These are phyloP conservation scores for Venturia asperata DNA, from an alignment of 2,329 filamentous ascomycete genomes.

Conservation along the genomic window DNA sequence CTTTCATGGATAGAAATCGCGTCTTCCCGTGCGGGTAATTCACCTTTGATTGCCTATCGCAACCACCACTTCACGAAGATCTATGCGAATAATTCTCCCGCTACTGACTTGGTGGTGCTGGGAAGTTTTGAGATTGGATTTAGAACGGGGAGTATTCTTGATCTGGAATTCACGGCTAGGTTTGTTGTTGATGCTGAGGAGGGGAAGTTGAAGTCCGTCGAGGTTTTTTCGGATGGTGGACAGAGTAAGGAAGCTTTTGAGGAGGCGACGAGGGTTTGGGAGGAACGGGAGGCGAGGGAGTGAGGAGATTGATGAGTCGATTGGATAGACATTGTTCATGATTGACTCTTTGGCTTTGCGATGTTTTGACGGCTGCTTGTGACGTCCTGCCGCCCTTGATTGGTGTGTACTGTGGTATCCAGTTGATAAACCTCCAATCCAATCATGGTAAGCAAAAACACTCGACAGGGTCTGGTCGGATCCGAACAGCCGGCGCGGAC, in stretches of 20 bases:
- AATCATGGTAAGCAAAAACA: neutral
- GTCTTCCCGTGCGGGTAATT: neutral
- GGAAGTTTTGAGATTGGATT: slow-evolving; percentile 7
- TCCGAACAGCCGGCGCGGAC: neutral
- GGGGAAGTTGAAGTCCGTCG: slow-evolving; percentile 1
- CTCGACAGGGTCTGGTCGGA: neutral
- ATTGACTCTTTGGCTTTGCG: too few species aligned
- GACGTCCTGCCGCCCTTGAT: too few species aligned
- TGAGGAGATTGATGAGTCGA: too few species aligned
- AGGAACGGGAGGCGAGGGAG: neutral
- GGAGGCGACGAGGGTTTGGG: neutral
- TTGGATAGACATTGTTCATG: too few species aligned
- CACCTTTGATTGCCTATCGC: neutral
- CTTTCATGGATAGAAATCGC: neutral
- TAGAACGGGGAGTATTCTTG: neutral
- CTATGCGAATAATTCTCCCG: neutral
- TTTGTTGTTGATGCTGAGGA: slow-evolving; percentile 8
- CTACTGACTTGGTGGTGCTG: slow-evolving; percentile 5
- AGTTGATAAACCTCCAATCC: too few species aligned
- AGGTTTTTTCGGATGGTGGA: neutral
- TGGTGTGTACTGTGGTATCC: too few species aligned
- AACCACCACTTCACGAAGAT: neutral
- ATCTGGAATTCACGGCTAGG: slow-evolving; percentile 7
- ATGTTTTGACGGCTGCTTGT: too few species aligned
- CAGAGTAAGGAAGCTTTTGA: slow-evolving; percentile 2